Evolutionary conservation across 805 yeast genomes (phyloP).

Genomic region (Scheffersomyces amazonensis): DNA sequence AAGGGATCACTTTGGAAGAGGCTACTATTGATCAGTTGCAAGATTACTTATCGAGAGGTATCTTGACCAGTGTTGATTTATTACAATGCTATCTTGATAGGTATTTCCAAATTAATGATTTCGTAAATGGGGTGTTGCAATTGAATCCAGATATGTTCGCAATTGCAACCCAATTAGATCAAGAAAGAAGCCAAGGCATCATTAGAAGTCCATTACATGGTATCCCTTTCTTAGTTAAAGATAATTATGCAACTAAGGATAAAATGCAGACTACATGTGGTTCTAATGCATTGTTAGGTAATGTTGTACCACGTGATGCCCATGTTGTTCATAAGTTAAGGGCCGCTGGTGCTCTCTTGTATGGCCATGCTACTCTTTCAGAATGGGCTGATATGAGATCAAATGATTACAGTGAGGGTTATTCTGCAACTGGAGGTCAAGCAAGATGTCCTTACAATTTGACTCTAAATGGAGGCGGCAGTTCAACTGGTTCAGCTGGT

Average conservation of each 20-base stretch:
- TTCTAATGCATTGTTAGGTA: conserved; percentile 18
- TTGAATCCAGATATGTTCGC: conserved; percentile 20
- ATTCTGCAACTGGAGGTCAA: conserved; percentile 24
- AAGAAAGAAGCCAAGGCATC: conserved; percentile 11
- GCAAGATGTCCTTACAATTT: conserved; percentile 22
- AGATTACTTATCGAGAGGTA: conserved; percentile 16
- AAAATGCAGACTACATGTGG: conserved; percentile 17
- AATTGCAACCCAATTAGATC: conserved; percentile 18
- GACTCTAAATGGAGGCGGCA: conserved; percentile 22
- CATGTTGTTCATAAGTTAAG: conserved; percentile 18
- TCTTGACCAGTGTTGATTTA: conserved; percentile 15
- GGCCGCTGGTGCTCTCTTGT: conserved; percentile 24
- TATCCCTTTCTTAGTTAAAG: conserved; percentile 24
- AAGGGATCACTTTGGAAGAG: conserved; percentile 20
- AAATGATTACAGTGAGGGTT: conserved; percentile 20
- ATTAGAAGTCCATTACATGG: conserved; percentile 24
- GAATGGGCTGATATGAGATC: conserved; percentile 30
- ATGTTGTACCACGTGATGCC: conserved; percentile 26
- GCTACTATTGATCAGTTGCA: conserved; percentile 26
- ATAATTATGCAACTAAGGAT: conserved; percentile 23
- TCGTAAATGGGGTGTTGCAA: conserved; percentile 16
- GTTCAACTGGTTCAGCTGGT: conserved; percentile 25
- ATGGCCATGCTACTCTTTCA: conserved; percentile 22
- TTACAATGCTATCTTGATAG: conserved; percentile 18
- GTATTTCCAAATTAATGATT: conserved; percentile 18